These are phyloP conservation scores for Begonia peltatifolia DNA, from an alignment of 306 rosid genomes.

Conservation along the genomic window DNA sequence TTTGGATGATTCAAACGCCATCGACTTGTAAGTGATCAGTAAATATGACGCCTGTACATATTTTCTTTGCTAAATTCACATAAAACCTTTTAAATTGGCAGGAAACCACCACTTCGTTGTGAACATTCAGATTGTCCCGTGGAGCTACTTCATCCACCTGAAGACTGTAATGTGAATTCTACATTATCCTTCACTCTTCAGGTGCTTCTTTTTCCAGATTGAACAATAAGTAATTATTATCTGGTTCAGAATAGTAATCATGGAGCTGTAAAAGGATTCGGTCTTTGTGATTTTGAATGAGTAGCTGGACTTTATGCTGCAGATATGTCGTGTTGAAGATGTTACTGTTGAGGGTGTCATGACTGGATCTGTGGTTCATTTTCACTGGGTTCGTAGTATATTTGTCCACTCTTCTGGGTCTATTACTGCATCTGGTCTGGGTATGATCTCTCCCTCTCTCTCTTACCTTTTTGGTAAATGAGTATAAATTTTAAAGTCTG, in stretches of 20 bases:
- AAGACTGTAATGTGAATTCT: constrained; percentile 93
- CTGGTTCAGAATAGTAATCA: constrained; percentile 15
- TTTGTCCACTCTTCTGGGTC: constrained; percentile 42
- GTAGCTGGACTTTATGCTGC: constrained; percentile 26
- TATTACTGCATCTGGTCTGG: constrained; percentile 76
- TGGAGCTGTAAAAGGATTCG: constrained; percentile 3
- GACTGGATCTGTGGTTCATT: constrained; percentile 82
- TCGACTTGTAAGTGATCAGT: constrained; percentile 37
- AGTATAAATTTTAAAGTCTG: no score
- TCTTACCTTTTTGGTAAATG: no score
- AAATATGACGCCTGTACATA: background rate
- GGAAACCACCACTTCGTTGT: constrained; percentile 62
- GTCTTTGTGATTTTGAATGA: constrained; percentile 2
- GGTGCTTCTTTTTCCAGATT: constrained; percentile 42
- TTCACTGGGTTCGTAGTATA: constrained; percentile 72
- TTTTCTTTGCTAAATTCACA: constrained; percentile 2
- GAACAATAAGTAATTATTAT: constrained; percentile 25
- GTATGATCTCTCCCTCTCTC: constrained; percentile 17
- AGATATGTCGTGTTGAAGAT: constrained; percentile 92
- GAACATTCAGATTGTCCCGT: constrained; percentile 58
- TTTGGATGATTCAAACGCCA: constrained; percentile 32
- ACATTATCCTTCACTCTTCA: constrained; percentile 90
- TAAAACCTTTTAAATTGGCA: constrained; percentile 22
- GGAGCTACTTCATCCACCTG: constrained; percentile 91
- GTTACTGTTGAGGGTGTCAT: constrained; percentile 58